Percentiles rank a stretch among this genome's conserved stretches.
Conservation (phyloP, 371 early-diverging fungal genomes). For the Actinomortierella ambigua region DNA sequence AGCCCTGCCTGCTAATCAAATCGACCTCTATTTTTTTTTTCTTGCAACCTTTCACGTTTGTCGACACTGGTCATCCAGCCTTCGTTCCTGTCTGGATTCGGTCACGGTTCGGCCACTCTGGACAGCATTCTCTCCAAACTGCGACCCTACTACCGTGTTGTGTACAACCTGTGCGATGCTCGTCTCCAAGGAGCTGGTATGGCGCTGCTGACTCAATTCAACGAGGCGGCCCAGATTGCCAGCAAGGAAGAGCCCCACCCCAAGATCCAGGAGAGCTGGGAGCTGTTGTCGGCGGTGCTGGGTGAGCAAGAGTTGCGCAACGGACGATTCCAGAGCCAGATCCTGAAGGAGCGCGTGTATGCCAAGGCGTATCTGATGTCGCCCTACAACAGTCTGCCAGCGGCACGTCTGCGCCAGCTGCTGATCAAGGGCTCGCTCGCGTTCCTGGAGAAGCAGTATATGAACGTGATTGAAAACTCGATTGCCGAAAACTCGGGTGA, state of each 20-base stretch:
- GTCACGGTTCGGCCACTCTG: conserved; percentile 21
- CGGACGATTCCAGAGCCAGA: conserved; percentile 44
- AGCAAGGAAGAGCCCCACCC: conserved; percentile 43
- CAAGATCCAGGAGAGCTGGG: conserved; percentile 57
- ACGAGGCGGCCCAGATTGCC: conserved; percentile 42
- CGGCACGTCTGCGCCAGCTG: conserved; percentile 26
- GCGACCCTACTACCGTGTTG: conserved; percentile 39
- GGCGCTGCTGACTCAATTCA: conserved; percentile 40
- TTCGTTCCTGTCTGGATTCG: conserved; percentile 25
- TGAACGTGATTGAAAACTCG: conserved; percentile 60
- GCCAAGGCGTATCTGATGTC: conserved; percentile 43
- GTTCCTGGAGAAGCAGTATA: conserved; percentile 47
- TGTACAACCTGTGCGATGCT: conserved; percentile 34
- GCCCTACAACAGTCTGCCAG: conserved; percentile 27
- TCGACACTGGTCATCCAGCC: no score
- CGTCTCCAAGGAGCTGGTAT: conserved; percentile 34
- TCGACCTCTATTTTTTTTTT: no score
- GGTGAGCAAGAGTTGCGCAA: conserved; percentile 48
- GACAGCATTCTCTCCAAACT: conserved; percentile 27
- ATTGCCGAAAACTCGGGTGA: conserved; percentile 63
- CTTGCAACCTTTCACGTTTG: no score
- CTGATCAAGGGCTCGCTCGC: conserved; percentile 37
- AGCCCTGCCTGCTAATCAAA: no score
- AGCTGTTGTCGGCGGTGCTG: conserved; percentile 51
- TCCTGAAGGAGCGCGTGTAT: conserved; percentile 50